A percentile compares a stretch with the other conserved stretches of the same genome.
These are phyloP conservation scores for Barnettozyma salicaria DNA, from an alignment of 805 yeast species.

Conservation along the genomic window DNA sequence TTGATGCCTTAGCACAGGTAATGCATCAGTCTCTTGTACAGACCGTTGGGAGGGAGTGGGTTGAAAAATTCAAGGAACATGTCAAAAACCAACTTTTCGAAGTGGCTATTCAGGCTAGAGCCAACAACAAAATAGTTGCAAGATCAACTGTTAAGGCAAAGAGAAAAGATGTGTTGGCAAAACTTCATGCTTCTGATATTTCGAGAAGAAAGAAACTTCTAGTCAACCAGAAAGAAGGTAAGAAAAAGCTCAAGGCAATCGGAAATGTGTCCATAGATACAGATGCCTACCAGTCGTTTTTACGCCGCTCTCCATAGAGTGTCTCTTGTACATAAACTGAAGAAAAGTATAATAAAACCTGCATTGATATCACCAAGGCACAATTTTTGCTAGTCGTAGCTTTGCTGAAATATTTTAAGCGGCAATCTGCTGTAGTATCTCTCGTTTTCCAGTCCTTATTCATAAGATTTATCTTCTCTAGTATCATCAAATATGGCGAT, in stretches of 20 bases:
- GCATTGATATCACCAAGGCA: neutral
- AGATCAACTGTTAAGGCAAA: slow-evolving; percentile 91
- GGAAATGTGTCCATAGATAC: slow-evolving; percentile 76
- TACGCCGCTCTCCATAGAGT: slow-evolving; percentile 31
- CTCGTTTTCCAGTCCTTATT: too few species aligned
- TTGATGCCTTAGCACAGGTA: slow-evolving; percentile 89
- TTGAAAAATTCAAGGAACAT: slow-evolving; percentile 71
- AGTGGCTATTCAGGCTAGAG: slow-evolving; percentile 86
- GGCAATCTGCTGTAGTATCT: too few species aligned
- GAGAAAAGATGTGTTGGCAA: slow-evolving; percentile 91
- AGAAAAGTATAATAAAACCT: neutral
- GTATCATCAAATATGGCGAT: too few species aligned
- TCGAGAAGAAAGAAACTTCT: slow-evolving; percentile 83
- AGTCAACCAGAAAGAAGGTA: slow-evolving; percentile 89
- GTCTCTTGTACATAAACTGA: slow-evolving; percentile 1
- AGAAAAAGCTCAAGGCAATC: slow-evolving; percentile 70
- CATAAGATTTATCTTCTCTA: too few species aligned
- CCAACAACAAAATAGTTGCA: slow-evolving; percentile 74
- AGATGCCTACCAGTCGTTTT: slow-evolving; percentile 85
- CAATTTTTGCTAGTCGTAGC: neutral
- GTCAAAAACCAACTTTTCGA: slow-evolving; percentile 82
- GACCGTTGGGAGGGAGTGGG: slow-evolving; percentile 73
- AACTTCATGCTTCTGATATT: slow-evolving; percentile 88
- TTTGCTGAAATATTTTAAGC: too few species aligned
- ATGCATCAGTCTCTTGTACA: slow-evolving; percentile 79